These are phyloP conservation scores for Verbena officinalis DNA, from an alignment of 257 asterid species.

Conservation along the genomic window DNA sequence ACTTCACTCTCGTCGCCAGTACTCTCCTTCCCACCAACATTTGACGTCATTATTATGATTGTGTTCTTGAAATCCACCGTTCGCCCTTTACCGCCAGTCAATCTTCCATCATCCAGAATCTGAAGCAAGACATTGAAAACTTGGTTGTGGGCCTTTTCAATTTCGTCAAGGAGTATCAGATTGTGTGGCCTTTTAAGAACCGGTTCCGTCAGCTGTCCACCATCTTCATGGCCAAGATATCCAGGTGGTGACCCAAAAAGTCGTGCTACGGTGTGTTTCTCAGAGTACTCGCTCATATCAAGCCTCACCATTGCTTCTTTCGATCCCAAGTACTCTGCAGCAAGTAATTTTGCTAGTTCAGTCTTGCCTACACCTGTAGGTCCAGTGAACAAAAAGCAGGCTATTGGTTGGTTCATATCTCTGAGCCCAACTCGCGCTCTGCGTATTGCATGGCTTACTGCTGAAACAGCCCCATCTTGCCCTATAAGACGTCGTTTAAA, in stretches of 20 bases:
- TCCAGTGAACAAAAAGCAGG: slow-evolving; percentile 65
- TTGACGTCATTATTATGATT: slow-evolving; percentile 64
- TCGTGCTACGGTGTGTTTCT: slow-evolving; percentile 51
- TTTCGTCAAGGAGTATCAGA: slow-evolving; percentile 65
- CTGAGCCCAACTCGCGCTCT: slow-evolving; percentile 74
- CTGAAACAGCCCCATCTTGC: slow-evolving; percentile 69
- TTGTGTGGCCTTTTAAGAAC: slow-evolving; percentile 65
- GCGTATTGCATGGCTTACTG: slow-evolving; percentile 61
- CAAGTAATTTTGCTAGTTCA: slow-evolving; percentile 57
- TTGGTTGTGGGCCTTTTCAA: slow-evolving; percentile 64
- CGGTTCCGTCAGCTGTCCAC: slow-evolving; percentile 67
- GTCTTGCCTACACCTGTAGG: slow-evolving; percentile 76
- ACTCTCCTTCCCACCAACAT: slow-evolving; percentile 50
- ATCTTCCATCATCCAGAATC: slow-evolving; percentile 63
- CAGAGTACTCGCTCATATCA: slow-evolving; percentile 71
- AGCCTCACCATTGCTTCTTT: slow-evolving; percentile 68
- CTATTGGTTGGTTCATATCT: slow-evolving; percentile 60
- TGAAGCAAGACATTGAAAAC: slow-evolving; percentile 67
- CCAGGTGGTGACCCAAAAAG: slow-evolving; percentile 75
- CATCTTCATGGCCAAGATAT: slow-evolving; percentile 59
- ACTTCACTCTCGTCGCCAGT: slow-evolving; percentile 42
- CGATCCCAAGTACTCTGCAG: slow-evolving; percentile 61
- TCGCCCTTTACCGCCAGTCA: slow-evolving; percentile 63
- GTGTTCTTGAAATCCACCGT: slow-evolving; percentile 64
- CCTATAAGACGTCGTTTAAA: slow-evolving; percentile 31